Evolutionary conservation across 768 basidiomycete species (phyloP).

Genomic region (Thelephora ganbajun): DNA sequence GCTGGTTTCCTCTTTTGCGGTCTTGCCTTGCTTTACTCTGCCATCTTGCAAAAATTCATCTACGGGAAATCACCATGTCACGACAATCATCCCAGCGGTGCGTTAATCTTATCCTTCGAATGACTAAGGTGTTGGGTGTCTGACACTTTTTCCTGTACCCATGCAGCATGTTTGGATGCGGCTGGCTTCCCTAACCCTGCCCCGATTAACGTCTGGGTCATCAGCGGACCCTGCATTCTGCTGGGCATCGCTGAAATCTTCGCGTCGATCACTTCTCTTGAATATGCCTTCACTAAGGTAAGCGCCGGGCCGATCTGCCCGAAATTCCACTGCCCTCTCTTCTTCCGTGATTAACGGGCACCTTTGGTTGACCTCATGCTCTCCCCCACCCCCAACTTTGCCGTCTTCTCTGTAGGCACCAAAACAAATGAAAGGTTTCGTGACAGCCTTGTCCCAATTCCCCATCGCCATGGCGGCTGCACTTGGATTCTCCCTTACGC

Average conservation of each 20-base stretch:
- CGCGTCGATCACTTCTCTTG: conserved; percentile 46
- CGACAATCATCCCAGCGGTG: conserved; percentile 26
- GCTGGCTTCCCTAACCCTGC: conserved; percentile 20
- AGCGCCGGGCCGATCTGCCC: too few species aligned
- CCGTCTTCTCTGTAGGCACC: too few species aligned
- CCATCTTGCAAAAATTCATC: conserved; percentile 32
- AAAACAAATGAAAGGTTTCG: too few species aligned
- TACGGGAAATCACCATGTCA: conserved; percentile 30
- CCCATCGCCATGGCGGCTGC: too few species aligned
- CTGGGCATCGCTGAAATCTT: conserved; percentile 37
- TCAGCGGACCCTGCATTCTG: conserved; percentile 33
- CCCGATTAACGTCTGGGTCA: conserved; percentile 35
- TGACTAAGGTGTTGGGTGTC: too few species aligned
- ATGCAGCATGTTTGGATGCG: conserved; percentile 21
- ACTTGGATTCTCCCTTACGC: too few species aligned
- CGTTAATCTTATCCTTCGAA: too few species aligned
- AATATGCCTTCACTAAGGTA: conserved; percentile 53
- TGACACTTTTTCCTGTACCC: too few species aligned
- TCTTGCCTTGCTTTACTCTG: conserved; percentile 39
- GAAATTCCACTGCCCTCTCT: conserved; percentile 38
- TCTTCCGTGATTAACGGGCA: too few species aligned
- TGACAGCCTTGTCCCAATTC: too few species aligned
- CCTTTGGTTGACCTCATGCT: too few species aligned
- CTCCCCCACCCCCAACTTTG: conserved; percentile 36
- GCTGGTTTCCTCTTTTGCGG: conserved; percentile 37